Evolutionary conservation across 2,329 filamentous ascomycete species (phyloP), one percentile per base, ranked within the genome.

Genomic region (Ophiocordyceps polyrhachis-furcata): DNA sequence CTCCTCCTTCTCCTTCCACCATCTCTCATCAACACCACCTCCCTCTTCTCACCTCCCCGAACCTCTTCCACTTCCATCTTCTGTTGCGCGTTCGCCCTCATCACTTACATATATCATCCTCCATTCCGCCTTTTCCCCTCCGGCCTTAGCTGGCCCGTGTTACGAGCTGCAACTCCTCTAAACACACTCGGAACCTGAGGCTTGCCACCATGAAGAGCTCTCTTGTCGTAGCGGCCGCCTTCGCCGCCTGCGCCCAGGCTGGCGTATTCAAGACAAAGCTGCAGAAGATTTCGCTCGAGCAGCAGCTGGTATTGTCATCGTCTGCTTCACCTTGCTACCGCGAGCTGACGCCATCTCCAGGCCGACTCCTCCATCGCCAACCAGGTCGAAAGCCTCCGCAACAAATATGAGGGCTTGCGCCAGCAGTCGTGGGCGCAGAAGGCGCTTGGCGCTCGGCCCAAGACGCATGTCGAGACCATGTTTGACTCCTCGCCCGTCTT

Each of bases 181-280:
- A 6, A 25, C 19, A 41, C 12, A 32, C 20, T 29, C n/a, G 25
- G n/a, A n/a, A 17, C 47, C 14, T 42, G 14, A 25, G 38, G 45
- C 53, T 52, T 51, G 62, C 62, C 66, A 71, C 54, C 64, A 96
- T 95, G 89, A 95, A 93, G 81, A 79, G 79, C 65, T 71, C 80
- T 67, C 70, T 87, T 58, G 65, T 94, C 60, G 71, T 86, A 62
- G 81, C 85, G 67, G 79, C 80, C 58, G 73, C 80, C 70, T 77
- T 93, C 72, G 73, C 88, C 59, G 83, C 83, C 70, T 79, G 81
- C 62, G 83, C 83, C 61, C 75, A 83, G 61, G 89, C 86, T 55
- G 86, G 79, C 58, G 73, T 94, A 53, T 86, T 96, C 78, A 93
- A 86, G 74, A 81, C 95, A 76, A 91, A 93, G 75, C 81, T 98